Evolutionary conservation across 768 basidiomycete species (phyloP).

Genomic region (Mycena olivaceomarginata): DNA sequence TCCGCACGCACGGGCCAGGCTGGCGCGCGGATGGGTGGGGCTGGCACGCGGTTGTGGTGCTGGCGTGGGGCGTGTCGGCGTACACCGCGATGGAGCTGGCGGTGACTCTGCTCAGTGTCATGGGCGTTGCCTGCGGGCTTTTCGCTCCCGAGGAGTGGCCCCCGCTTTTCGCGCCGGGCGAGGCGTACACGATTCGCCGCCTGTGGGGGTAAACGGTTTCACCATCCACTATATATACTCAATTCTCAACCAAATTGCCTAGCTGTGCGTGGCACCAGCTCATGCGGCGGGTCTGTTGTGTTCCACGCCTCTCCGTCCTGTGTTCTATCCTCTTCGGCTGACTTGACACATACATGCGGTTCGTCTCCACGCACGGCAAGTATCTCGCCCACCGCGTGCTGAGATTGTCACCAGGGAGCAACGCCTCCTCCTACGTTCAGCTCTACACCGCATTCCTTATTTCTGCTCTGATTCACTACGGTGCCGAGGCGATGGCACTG

Average conservation of each 20-base stretch:
- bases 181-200: slow-evolving; percentile 62
- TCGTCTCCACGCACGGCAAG: no score
- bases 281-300: slow-evolving; percentile 27
- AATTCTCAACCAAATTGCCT: not conserved
- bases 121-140: slow-evolving; percentile 49
- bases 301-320: no score
- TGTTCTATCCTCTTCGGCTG: no score
- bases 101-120: slow-evolving; percentile 42
- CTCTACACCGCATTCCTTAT: slow-evolving; percentile 59
- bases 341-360: no score
- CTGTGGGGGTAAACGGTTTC: slow-evolving; percentile 60
- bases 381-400: no score
- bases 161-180: slow-evolving; percentile 55
- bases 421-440: slow-evolving; percentile 52
- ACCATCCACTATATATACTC: no score
- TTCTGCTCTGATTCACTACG: slow-evolving; percentile 58
- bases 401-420: slow-evolving; percentile 48
- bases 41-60: slow-evolving; percentile 37
- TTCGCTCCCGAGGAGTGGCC: slow-evolving; percentile 62
- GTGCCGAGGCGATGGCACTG: slow-evolving; percentile 53
- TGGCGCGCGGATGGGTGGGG: not conserved
- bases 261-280: slow-evolving; percentile 37
- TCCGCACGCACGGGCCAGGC: slow-evolving; percentile 31
- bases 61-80: slow-evolving; percentile 25
- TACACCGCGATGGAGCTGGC: slow-evolving; percentile 18